Percentiles rank a stretch among this genome's conserved stretches.
Conservation (phyloP, 2,329 filamentous ascomycete genomes). For the Orbilia javanica region DNA sequence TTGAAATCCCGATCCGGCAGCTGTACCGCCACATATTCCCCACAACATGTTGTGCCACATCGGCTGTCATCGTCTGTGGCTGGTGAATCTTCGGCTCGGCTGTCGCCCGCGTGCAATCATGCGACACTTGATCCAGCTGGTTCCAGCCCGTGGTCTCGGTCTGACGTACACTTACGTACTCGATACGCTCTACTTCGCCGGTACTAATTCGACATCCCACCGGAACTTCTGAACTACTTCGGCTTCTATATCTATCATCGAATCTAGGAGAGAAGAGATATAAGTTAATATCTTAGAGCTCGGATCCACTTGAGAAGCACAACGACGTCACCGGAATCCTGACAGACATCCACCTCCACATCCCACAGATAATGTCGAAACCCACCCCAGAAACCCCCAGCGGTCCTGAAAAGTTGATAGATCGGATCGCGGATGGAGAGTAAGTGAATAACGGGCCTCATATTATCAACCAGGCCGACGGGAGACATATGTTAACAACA, state of each 20-base stretch:
- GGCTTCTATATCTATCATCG: background rate
- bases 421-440: conserved; percentile 53
- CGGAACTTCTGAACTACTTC: background rate
- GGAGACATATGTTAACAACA: background rate
- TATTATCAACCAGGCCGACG: background rate
- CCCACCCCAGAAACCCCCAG: background rate
- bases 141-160: background rate
- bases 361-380: conserved; percentile 22
- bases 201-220: background rate
- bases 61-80: background rate
- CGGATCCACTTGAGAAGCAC: background rate
- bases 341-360: background rate
- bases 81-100: background rate
- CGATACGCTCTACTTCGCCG: too few relatives aligned
- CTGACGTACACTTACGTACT: background rate
- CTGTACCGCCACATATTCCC: background rate
- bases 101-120: conserved; percentile 18
- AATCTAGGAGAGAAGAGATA: background rate
- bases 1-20: background rate
- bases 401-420: conserved; percentile 29
- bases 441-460: too few relatives aligned
- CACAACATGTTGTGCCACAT: background rate
- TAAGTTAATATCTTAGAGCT: background rate
- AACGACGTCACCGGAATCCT: background rate
- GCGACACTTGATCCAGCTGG: background rate